Evolutionary conservation across 768 basidiomycete species (phyloP).

Genomic region (Heimioporus sp.): DNA sequence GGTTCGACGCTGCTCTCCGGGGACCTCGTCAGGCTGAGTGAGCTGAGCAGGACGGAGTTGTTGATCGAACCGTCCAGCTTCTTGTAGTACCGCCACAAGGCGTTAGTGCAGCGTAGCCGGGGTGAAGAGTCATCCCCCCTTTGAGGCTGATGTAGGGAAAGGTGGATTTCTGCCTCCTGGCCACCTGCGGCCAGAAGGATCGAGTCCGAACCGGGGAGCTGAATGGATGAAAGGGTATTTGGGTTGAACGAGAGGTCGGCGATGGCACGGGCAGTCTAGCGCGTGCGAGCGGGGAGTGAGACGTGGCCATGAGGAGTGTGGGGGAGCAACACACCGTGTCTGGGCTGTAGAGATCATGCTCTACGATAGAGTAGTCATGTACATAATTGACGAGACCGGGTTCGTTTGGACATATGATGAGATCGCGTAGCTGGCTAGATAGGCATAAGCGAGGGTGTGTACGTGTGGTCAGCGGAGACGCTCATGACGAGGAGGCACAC

Average conservation of each 20-base stretch:
- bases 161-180: constrained; percentile 68
- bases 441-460: constrained; percentile 5
- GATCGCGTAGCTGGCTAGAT: constrained; percentile 71
- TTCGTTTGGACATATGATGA: constrained; percentile 70
- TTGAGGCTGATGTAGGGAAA: constrained; percentile 46
- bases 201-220: constrained; percentile 47
- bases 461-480: not conserved
- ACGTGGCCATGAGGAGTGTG: constrained; percentile 11
- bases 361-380: constrained; percentile 49
- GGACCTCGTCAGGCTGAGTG: constrained; percentile 57
- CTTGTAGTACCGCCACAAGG: constrained; percentile 55
- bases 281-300: constrained; percentile 14
- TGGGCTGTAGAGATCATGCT: constrained; percentile 54
- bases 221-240: constrained; percentile 61
- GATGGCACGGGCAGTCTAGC: constrained; percentile 45
- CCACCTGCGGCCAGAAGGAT: constrained; percentile 76
- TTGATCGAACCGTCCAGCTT: constrained; percentile 71
- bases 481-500: constrained; percentile 16
- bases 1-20: constrained; percentile 70
- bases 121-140: constrained; percentile 13
- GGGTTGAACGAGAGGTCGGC: constrained; percentile 57
- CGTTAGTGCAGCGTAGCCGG: constrained; percentile 6
- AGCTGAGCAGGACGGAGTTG: constrained; percentile 72
- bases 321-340: constrained; percentile 39
- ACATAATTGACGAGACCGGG: constrained; percentile 66